These are phyloP conservation scores for Melastoma candidum DNA, from an alignment of 441 rosid genomes.

Conservation along the genomic window DNA sequence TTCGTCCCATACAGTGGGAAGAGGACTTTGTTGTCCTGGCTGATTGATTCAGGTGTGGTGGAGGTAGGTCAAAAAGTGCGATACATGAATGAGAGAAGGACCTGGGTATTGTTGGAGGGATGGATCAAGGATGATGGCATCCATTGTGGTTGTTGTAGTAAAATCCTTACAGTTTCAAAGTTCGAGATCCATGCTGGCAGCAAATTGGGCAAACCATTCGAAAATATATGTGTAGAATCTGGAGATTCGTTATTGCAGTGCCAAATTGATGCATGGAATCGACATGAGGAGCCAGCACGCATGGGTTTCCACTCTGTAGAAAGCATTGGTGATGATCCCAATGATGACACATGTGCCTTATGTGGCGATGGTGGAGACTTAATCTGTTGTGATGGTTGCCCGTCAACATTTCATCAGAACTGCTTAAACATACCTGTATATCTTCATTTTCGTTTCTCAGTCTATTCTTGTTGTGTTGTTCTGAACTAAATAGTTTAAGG, in stretches of 20 bases:
- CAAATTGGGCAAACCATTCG: conserved; percentile 79
- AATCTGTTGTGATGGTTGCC: conserved; percentile 96
- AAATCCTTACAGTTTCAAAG: conserved; percentile 69
- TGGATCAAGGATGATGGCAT: conserved; percentile 90
- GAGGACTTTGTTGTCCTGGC: conserved; percentile 81
- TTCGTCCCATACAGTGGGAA: conserved; percentile 79
- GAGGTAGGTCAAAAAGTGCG: conserved; percentile 82
- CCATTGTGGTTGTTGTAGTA: conserved; percentile 96
- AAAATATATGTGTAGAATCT: conserved; percentile 81
- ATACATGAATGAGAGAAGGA: conserved; percentile 70
- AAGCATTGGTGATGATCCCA: conserved; percentile 73
- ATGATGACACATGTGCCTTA: conserved; percentile 93
- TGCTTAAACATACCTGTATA: conserved; percentile 77
- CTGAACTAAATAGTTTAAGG: not conserved
- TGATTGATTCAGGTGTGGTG: conserved; percentile 77
- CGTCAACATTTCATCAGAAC: conserved; percentile 89
- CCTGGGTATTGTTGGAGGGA: conserved; percentile 83
- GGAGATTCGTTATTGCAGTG: conserved; percentile 79
- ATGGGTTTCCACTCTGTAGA: conserved; percentile 51
- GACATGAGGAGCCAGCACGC: conserved; percentile 42
- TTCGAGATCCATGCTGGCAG: conserved; percentile 99
- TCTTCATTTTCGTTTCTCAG: conserved; percentile 2
- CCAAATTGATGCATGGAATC: conserved; percentile 88
- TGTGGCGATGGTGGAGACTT: conserved; percentile 99
- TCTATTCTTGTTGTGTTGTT: not conserved